Conservation (phyloP, 768 basidiomycete species). For the Xerocomus brunneocitrinus region DNA sequence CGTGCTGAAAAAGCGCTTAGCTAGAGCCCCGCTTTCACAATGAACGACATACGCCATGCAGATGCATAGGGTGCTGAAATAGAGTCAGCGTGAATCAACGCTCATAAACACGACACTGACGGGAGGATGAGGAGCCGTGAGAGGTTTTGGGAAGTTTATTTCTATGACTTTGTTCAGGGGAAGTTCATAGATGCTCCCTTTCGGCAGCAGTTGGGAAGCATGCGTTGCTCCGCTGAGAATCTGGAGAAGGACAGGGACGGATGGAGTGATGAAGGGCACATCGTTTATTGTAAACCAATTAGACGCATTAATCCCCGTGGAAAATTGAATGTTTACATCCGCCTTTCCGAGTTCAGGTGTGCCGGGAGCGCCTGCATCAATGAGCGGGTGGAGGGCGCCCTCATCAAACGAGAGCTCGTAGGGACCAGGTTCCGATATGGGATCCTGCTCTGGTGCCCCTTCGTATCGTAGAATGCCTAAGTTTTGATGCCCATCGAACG, state of each 20-base stretch:
- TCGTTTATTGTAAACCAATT: conserved; percentile 20
- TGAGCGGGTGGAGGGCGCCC: conserved; percentile 34
- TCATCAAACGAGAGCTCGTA: conserved; percentile 18
- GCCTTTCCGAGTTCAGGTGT: conserved; percentile 31
- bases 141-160: conserved; percentile 36
- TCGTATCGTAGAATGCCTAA: conserved; percentile 46
- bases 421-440: neutral
- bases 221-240: conserved; percentile 47
- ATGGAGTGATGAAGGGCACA: conserved; percentile 34
- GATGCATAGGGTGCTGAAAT: conserved; percentile 30
- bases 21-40: neutral
- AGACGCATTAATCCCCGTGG: neutral
- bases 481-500: neutral
- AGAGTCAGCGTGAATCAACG: neutral
- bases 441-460: conserved; percentile 35
- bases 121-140: conserved; percentile 18
- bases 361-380: conserved; percentile 32
- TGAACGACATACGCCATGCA: conserved; percentile 31
- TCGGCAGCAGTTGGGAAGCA: conserved; percentile 43
- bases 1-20: conserved; percentile 19
- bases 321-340: conserved; percentile 32
- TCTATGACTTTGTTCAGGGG: conserved; percentile 41
- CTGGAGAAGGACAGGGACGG: conserved; percentile 49
- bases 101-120: conserved; percentile 9
- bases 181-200: conserved; percentile 41